Conservation (phyloP, 345 rosid genomes). For the Brassica juncea region DNA sequence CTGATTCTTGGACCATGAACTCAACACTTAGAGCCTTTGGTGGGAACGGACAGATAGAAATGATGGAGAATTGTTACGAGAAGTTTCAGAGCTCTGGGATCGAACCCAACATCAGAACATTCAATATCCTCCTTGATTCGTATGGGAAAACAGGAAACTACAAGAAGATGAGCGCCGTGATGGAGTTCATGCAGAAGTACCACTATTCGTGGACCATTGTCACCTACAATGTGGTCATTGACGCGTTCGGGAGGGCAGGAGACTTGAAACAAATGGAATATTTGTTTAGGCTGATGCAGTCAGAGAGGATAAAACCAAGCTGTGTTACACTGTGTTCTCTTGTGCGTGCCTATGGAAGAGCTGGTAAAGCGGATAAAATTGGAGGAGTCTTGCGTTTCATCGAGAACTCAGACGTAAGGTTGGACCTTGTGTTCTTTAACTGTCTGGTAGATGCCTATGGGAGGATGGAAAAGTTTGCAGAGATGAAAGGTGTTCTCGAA, state of each 20-base stretch:
- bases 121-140: slow-evolving; percentile 83
- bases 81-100: slow-evolving; percentile 93
- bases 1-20: slow-evolving; percentile 96
- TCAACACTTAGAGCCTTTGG: slow-evolving; percentile 90
- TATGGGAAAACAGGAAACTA: slow-evolving; percentile 75
- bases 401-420: slow-evolving; percentile 70
- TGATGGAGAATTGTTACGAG: slow-evolving; percentile 90
- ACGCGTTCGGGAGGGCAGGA: slow-evolving; percentile 86
- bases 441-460: slow-evolving; percentile 92
- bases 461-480: slow-evolving; percentile 75
- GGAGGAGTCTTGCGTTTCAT: slow-evolving; percentile 69
- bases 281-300: slow-evolving; percentile 75
- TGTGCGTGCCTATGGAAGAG: slow-evolving; percentile 81
- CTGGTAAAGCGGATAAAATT: slow-evolving; percentile 67
- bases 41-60: slow-evolving; percentile 72
- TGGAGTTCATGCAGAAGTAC: slow-evolving; percentile 92
- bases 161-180: slow-evolving; percentile 88
- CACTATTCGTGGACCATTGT: slow-evolving; percentile 91
- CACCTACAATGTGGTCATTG: slow-evolving; percentile 90
- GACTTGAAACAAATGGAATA: slow-evolving; percentile 90
- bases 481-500: slow-evolving; percentile 84
- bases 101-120: slow-evolving; percentile 81
- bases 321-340: slow-evolving; percentile 86
- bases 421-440: slow-evolving; percentile 81
- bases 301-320: slow-evolving; percentile 81